Conservation (phyloP, 805 yeast genomes). For the Saccharomyces paradoxus region DNA sequence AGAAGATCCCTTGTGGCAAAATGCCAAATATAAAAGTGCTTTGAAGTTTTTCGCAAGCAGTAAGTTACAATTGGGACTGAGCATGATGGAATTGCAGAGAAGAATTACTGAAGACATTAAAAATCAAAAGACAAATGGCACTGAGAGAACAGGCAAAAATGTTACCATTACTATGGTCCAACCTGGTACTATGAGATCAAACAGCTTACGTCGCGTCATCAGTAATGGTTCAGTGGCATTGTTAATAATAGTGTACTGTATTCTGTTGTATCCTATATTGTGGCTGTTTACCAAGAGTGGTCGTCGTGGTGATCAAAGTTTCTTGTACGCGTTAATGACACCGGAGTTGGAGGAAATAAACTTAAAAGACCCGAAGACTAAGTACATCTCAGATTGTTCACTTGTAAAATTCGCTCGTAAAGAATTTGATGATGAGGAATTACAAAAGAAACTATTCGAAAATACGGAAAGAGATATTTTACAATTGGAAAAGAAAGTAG, state of each 20-base stretch:
- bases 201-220: conserved; percentile 69
- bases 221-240: conserved; percentile 69
- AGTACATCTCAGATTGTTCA: conserved; percentile 63
- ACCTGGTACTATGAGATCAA: conserved; percentile 88
- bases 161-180: conserved; percentile 69
- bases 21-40: conserved; percentile 51
- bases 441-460: conserved; percentile 55
- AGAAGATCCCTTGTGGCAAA: conserved; percentile 56
- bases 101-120: conserved; percentile 51
- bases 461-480: conserved; percentile 52
- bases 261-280: conserved; percentile 70
- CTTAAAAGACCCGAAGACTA: conserved; percentile 46
- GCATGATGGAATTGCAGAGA: conserved; percentile 73
- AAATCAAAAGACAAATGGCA: conserved; percentile 39
- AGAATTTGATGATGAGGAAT: conserved; percentile 54
- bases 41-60: conserved; percentile 77
- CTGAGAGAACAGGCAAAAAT: conserved; percentile 40
- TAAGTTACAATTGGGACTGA: conserved; percentile 65
- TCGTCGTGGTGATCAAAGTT: conserved; percentile 70
- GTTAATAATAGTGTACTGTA: conserved; percentile 45
- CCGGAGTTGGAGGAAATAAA: conserved; percentile 57
- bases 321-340: conserved; percentile 58
- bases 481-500: conserved; percentile 61
- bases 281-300: conserved; percentile 75
- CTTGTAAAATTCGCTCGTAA: conserved; percentile 45